Evolutionary conservation across 176 grass and related monocot species (phyloP), one percentile per base, ranked within the genome.

Genomic region (Hsuehochloa calcarea): DNA sequence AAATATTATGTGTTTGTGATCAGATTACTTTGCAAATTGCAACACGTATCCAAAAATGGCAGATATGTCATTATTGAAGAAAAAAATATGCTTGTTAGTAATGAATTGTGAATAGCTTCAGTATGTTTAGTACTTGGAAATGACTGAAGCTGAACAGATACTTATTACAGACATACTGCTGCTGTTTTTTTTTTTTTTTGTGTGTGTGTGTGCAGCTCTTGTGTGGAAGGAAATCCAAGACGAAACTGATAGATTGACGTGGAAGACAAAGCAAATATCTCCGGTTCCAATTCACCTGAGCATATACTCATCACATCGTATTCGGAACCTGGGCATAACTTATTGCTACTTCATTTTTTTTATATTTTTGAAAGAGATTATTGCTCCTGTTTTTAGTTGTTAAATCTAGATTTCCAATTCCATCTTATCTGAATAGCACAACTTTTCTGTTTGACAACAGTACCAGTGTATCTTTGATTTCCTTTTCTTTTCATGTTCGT

Each of bases 221-320:
- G 96, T 98, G 67, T 86, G 84, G 38, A 96, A 96, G 72, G 96
- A 99, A 92, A 99, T 99, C 25, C 91, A 99, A 88, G 93, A 96
- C 10, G 88, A 99, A 89, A 99, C 96, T 25, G 88, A 96, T 80
- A 90, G 93, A 83, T 52, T 98, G 61, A 98, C 91, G 5, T 88
- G 93, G 81, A 96, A 85, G 79, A 79, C 88, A 40, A 99, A 99
- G 72, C 96, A 99, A 77, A 92, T 99, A 77, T 99, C 93, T 85
- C 64, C 83, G 37, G 90, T 99, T 92, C 96, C 93, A n/a, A 96
- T 99, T 91, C 96, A 99, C 91, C 90, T 99, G 60, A 96, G 96
- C 84, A 99, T 99, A 82, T 99, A 92, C 66, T 99, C 90, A 76
- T 93, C 96, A 79, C 75, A 94, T 37, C 91, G 96, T 92, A 88